Conservation (phyloP, 805 yeast genomes). For the Candida oleophila region DNA sequence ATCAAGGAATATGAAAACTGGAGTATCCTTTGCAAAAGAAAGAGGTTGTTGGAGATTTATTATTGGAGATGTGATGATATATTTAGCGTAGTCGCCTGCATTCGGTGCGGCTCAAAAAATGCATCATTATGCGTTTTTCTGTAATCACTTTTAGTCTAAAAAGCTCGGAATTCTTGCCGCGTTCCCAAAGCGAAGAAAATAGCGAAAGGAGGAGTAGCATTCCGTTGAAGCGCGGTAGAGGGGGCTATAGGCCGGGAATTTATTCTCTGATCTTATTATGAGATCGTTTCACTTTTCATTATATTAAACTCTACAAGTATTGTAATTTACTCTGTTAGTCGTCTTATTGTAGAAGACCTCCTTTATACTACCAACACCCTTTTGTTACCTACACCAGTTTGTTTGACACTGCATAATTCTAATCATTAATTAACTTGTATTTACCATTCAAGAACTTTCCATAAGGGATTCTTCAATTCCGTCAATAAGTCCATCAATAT, state of each 20-base stretch:
- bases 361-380: not conserved
- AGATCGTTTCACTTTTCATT: too few relatives aligned
- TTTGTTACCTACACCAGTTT: not conserved
- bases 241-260: too few relatives aligned
- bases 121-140: not conserved
- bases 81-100: not conserved
- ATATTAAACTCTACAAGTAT: too few relatives aligned
- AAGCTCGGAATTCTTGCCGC: not conserved
- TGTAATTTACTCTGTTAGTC: too few relatives aligned
- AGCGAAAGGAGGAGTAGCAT: not conserved
- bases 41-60: not conserved
- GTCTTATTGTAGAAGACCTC: too few relatives aligned
- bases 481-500: conserved; percentile 75
- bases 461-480: conserved; percentile 57
- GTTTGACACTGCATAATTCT: not conserved
- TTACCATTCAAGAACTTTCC: conserved; percentile 13
- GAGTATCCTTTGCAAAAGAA: not conserved
- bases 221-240: too few relatives aligned
- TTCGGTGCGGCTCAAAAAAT: not conserved
- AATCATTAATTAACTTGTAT: not conserved
- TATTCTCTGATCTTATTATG: too few relatives aligned
- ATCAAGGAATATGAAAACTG: not conserved
- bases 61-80: not conserved
- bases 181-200: not conserved
- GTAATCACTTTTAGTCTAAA: not conserved